phyloP scores from a whole-genome alignment of 441 rosid species.

The Gossypium davidsonii region DNA sequence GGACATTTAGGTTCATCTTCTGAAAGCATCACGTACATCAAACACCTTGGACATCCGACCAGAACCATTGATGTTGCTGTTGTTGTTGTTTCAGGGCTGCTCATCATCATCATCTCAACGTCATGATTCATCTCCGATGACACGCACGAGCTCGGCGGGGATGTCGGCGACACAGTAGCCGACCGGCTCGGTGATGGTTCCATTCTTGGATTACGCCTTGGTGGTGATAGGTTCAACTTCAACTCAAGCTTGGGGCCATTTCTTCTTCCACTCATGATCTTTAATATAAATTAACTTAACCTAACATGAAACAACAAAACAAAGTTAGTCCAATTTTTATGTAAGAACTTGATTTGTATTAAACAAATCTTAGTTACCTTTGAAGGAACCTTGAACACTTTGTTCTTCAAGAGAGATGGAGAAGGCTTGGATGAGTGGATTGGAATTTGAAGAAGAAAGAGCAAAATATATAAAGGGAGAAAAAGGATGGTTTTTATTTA shows the following conservation, averaged over 20 bases:
- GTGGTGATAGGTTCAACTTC: conserved; percentile 86
- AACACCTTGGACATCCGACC: conserved; percentile 92
- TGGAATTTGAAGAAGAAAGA: conserved; percentile 35
- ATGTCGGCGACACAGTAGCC: conserved; percentile 58
- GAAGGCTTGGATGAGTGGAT: conserved; percentile 11
- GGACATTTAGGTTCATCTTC: conserved; percentile 90
- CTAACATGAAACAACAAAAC: background rate
- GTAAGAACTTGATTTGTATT: background rate
- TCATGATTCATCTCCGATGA: conserved; percentile 74
- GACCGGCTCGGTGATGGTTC: conserved; percentile 65
- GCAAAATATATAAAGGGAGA: conserved; percentile 44
- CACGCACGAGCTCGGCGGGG: conserved; percentile 83
- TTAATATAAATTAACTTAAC: background rate
- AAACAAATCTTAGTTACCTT: conserved; percentile 22
- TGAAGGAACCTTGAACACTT: conserved; percentile 2
- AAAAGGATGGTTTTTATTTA: conserved; percentile 45
- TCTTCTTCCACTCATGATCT: conserved; percentile 70
- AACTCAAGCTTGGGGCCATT: conserved; percentile 64
- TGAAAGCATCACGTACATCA: conserved; percentile 95
- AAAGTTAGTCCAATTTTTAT: background rate
- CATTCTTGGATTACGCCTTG: conserved; percentile 37
- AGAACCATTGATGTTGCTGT: conserved; percentile 70
- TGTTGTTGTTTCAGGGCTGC: conserved; percentile 70
- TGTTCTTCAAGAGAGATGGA: background rate
- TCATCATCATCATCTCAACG: conserved; percentile 6